Conservation (phyloP, 169 alveolate species). For the Condylostoma magnum region DNA sequence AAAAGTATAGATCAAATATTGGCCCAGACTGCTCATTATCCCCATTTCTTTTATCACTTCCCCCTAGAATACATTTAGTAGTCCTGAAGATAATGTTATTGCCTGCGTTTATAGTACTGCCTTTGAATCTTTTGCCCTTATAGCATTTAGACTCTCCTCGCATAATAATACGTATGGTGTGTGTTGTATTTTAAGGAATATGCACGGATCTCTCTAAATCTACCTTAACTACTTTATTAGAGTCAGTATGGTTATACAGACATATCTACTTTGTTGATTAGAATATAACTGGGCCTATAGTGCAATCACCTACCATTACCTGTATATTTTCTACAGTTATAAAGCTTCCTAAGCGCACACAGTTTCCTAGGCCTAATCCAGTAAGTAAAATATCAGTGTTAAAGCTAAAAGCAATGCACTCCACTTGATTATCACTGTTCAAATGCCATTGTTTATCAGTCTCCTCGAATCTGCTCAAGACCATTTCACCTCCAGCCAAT, state of each 20-base stretch:
- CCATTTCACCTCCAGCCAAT: constrained; percentile 21
- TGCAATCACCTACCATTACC: neutral
- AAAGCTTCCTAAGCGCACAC: constrained; percentile 1
- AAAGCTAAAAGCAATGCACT: constrained; percentile 4
- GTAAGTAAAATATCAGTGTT: constrained; percentile 14
- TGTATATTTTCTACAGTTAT: constrained; percentile 24
- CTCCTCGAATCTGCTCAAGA: constrained; percentile 12
- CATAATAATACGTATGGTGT: constrained; percentile 12
- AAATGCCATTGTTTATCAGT: constrained; percentile 30
- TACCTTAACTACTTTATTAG: constrained; percentile 15
- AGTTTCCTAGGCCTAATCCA: constrained; percentile 27
- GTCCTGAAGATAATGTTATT: constrained; percentile 8
- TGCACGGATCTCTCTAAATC: constrained; percentile 6
- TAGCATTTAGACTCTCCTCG: constrained; percentile 26
- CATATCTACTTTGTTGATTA: neutral
- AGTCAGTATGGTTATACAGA: constrained; percentile 19
- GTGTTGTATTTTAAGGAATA: neutral
- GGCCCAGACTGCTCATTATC: constrained; percentile 32
- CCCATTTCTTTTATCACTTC: constrained; percentile 24
- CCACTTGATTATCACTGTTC: constrained; percentile 22
- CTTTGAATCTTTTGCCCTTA: constrained; percentile 26
- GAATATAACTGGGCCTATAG: constrained; percentile 21
- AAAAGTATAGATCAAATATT: constrained; percentile 19
- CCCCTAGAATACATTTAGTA: neutral
- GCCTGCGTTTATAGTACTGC: neutral